Evolutionary conservation across 2,329 filamentous ascomycete genomes (phyloP).

Genomic region (Colletotrichum higginsianum): DNA sequence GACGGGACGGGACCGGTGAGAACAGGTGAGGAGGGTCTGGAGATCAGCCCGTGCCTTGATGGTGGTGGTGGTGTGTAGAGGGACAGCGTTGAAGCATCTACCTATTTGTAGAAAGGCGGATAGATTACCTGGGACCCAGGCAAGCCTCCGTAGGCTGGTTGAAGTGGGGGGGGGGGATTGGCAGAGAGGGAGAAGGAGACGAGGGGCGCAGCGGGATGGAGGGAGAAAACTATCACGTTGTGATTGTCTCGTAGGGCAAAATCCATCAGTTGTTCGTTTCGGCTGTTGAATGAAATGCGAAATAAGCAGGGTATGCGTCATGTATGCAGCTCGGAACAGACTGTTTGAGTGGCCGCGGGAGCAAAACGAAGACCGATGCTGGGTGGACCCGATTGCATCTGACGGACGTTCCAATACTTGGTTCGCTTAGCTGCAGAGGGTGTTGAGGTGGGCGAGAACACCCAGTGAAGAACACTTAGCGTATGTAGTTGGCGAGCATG

Average conservation of each 20-base stretch:
- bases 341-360: constrained; percentile 14
- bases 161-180: neutral
- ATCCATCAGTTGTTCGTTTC: constrained; percentile 20
- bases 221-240: constrained; percentile 39
- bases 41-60: neutral
- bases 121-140: constrained; percentile 21
- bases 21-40: constrained; percentile 29
- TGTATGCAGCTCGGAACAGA: constrained; percentile 24
- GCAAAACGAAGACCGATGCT: constrained; percentile 13
- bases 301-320: neutral
- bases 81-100: constrained; percentile 3
- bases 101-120: neutral
- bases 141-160: constrained; percentile 8
- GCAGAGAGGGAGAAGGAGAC: neutral
- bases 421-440: constrained; percentile 10
- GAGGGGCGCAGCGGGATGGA: neutral
- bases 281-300: neutral
- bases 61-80: neutral
- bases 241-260: neutral
- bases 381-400: neutral
- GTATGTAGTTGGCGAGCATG: neutral
- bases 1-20: constrained; percentile 41
- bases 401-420: constrained; percentile 1
- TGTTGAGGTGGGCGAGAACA: constrained; percentile 13
- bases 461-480: no score